These are phyloP conservation scores for Colletotrichum eremochloae DNA, from an alignment of 2,329 filamentous ascomycete genomes.

Conservation along the genomic window DNA sequence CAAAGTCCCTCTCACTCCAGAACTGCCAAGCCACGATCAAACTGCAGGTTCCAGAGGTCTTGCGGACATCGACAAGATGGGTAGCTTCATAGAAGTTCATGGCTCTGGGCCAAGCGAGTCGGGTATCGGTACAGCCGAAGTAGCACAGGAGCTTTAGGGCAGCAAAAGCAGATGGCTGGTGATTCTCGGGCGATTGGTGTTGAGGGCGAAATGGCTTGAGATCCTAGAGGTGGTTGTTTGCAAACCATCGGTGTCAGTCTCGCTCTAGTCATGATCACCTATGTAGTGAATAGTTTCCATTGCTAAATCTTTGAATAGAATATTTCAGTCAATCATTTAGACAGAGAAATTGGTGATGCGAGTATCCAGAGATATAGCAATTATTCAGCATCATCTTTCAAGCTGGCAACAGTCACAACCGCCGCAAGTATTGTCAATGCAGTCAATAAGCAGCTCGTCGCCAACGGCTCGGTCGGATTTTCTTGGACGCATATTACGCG, in stretches of 20 bases:
- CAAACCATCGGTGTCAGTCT: background rate
- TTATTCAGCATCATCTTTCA: conserved; percentile 29
- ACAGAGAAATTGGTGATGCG: conserved; percentile 27
- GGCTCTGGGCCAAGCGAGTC: conserved; percentile 5
- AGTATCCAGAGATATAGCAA: conserved; percentile 30
- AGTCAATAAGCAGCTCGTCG: too few relatives aligned
- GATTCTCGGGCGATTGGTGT: conserved; percentile 5
- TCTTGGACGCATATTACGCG: too few relatives aligned
- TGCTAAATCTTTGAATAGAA: background rate
- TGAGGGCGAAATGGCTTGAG: background rate
- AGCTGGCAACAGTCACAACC: conserved; percentile 25
- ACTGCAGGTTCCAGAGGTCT: background rate
- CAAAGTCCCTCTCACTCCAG: background rate
- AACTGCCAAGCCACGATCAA: background rate
- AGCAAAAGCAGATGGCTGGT: conserved; percentile 29
- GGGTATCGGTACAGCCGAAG: conserved; percentile 22
- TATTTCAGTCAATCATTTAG: too few relatives aligned
- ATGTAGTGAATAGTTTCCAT: background rate
- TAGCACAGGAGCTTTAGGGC: conserved; percentile 20
- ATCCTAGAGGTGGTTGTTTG: too few relatives aligned
- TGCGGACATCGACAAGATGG: background rate
- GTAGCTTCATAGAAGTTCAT: background rate
- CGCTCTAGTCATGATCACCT: conserved; percentile 29
- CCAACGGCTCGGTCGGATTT: too few relatives aligned
- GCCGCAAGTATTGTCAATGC: conserved; percentile 26